Percentiles rank a stretch among this genome's conserved stretches.
These are phyloP conservation scores for Orbilia blumenaviensis DNA, from an alignment of 2,329 filamentous ascomycete genomes.

Conservation along the genomic window DNA sequence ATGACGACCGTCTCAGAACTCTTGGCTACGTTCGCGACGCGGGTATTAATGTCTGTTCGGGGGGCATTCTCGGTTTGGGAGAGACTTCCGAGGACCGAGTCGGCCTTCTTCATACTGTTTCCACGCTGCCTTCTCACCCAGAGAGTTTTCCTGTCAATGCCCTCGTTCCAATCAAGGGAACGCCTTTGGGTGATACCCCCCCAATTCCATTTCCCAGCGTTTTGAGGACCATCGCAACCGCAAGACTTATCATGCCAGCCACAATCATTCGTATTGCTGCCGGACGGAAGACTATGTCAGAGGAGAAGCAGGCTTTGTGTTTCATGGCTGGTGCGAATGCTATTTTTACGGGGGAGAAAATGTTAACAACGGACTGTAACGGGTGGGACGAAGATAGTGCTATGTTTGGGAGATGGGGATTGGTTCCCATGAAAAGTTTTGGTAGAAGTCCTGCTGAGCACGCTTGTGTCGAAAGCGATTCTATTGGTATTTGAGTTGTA, in stretches of 20 bases:
- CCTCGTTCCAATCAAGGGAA: slow-evolving; percentile 88
- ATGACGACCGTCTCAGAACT: slow-evolving; percentile 85
- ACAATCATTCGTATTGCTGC: slow-evolving; percentile 89
- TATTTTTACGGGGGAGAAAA: slow-evolving; percentile 95
- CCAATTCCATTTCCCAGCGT: slow-evolving; percentile 80
- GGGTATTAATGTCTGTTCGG: slow-evolving; percentile 88
- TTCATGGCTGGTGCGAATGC: slow-evolving; percentile 92
- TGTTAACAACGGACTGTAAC: slow-evolving; percentile 90
- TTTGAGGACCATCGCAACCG: slow-evolving; percentile 83
- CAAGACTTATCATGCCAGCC: slow-evolving; percentile 80
- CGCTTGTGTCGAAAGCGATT: background rate
- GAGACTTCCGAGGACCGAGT: slow-evolving; percentile 82
- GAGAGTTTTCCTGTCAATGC: slow-evolving; percentile 93
- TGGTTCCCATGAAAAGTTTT: slow-evolving; percentile 74
- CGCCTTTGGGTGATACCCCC: slow-evolving; percentile 78
- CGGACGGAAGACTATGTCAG: slow-evolving; percentile 81
- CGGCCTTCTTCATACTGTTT: slow-evolving; percentile 82
- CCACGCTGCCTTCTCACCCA: slow-evolving; percentile 81
- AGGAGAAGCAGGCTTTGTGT: slow-evolving; percentile 88
- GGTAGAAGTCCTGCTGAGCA: slow-evolving; percentile 23
- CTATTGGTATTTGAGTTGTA: background rate
- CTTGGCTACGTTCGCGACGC: slow-evolving; percentile 82
- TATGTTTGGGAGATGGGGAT: slow-evolving; percentile 84
- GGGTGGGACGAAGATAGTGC: slow-evolving; percentile 87
- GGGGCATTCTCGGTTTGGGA: slow-evolving; percentile 85